A percentile compares a stretch with the other conserved stretches of the same genome.
Conservation (phyloP, 495 filamentous ascomycete genomes). For the Penicillium flavigenum region DNA sequence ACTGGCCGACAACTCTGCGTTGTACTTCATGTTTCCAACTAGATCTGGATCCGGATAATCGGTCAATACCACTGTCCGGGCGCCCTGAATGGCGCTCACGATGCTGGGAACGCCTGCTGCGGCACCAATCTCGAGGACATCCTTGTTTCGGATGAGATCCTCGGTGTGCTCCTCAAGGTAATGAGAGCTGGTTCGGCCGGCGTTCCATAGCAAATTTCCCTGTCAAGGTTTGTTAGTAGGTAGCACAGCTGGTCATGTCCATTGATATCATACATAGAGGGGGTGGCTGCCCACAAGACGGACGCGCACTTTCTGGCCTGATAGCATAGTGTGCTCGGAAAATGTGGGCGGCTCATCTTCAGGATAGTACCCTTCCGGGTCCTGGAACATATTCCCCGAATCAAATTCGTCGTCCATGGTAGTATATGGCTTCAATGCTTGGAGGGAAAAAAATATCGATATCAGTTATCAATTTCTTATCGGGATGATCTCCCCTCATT, state of each 20-base stretch:
- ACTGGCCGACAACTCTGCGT: constrained; percentile 54
- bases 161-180: constrained; percentile 69
- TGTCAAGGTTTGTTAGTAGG: constrained; percentile 27
- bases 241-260: not conserved
- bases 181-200: constrained; percentile 66
- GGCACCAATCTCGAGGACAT: constrained; percentile 85
- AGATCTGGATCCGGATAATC: constrained; percentile 86
- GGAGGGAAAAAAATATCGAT: constrained; percentile 17
- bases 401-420: constrained; percentile 41
- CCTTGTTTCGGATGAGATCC: constrained; percentile 55
- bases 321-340: constrained; percentile 65
- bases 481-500: not conserved
- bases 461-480: constrained; percentile 12
- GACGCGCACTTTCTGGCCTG: constrained; percentile 64
- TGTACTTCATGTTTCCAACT: constrained; percentile 69
- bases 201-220: constrained; percentile 93
- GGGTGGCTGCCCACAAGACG: constrained; percentile 88
- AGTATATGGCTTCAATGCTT: constrained; percentile 5
- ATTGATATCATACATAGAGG: constrained; percentile 63
- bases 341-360: constrained; percentile 67
- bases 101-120: constrained; percentile 84
- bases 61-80: constrained; percentile 71
- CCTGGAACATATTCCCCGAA: constrained; percentile 64
- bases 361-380: constrained; percentile 74
- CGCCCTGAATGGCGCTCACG: constrained; percentile 69